Evolutionary conservation across 139 green algal genomes (phyloP).

Genomic region (Tetradesmus obliquus): DNA sequence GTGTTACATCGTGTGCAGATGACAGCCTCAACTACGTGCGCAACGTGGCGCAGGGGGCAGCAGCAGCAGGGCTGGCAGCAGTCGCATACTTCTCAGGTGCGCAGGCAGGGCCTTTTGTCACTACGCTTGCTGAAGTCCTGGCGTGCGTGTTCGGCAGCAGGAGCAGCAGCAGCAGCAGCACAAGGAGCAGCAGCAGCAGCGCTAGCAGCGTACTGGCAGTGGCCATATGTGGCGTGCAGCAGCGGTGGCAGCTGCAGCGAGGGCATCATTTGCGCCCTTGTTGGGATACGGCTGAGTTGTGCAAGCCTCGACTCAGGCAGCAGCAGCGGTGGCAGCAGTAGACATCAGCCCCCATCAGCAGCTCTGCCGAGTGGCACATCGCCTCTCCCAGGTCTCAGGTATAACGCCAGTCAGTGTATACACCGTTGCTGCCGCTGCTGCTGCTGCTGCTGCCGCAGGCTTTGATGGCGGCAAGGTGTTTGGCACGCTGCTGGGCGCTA

Average conservation of each 20-base stretch:
- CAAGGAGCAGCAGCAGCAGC: not conserved
- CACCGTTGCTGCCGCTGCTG: not conserved
- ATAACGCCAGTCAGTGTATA: no score
- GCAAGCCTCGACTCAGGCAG: not conserved
- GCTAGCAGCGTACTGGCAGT: not conserved
- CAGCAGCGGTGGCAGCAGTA: not conserved
- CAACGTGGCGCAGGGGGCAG: slow-evolving; percentile 58
- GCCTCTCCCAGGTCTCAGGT: no score
- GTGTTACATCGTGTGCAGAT: slow-evolving; percentile 54
- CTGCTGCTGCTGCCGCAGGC: not conserved
- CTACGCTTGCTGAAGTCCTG: no score
- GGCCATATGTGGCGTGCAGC: not conserved
- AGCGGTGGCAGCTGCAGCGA: slow-evolving; percentile 10
- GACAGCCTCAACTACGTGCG: slow-evolving; percentile 77
- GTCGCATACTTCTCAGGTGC: slow-evolving; percentile 49
- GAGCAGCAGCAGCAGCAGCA: not conserved
- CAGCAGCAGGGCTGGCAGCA: slow-evolving; percentile 70
- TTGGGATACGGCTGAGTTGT: no score
- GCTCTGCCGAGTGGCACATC: no score
- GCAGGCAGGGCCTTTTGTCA: not conserved
- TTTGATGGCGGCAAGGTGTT: slow-evolving; percentile 59
- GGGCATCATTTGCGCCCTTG: not conserved
- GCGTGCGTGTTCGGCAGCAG: not conserved
- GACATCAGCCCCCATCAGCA: not conserved
- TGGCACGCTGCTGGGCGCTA: slow-evolving; percentile 50